Base-by-base conservation (phyloP, 2,329 filamentous ascomycete species). In the Xylaria polymorpha region DNA sequence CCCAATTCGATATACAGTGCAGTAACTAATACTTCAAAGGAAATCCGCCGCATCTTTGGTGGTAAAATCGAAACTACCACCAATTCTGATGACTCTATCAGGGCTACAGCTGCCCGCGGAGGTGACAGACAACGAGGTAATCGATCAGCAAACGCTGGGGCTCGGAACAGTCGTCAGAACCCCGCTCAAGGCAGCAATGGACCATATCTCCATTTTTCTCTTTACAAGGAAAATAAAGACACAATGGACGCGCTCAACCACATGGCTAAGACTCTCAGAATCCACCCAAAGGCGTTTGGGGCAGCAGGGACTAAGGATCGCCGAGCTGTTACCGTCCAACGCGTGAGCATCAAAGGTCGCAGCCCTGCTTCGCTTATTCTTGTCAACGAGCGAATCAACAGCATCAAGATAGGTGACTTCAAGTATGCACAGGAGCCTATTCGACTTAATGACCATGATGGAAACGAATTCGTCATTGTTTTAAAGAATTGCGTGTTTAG, bases 181-280 rank as follows among this genome's bases (percentile, higher is more conserved):
- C 68, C 73, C 62, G 70, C 72, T 35, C 71, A 72, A 72, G 74
- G 39, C 73, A 75, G 67, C 69, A 79, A 86, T n/a, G 93, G 92
- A 20, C 91, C 94, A 58, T 96, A 93, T 79, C 83, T 97, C 15
- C 94, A 97, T 79, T 97, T 97, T 79, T 95, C 93, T 0, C 85
- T 98, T 61, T 97, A 95, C 87, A 98, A 98, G 82, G 94, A 97
- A 82, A 98, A 98, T 82, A 94, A 95, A 78, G 94, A 98, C 78
- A 98, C 94, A 0, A 97, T 97, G 92, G 94, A 98, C 75, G 91
- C 93, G 0, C 85, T 97, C 62, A 91, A 89, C 62, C 93, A 92
- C 76, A 86, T 98, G 48, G 88, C 91, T 0, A 91, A 91, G 51
- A 87, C 91, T 72, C 82, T 97, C 71, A 92, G 91, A 77, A 84